Conservation (phyloP, 2,329 filamentous ascomycete species). For the Penicillium sp. region DNA sequence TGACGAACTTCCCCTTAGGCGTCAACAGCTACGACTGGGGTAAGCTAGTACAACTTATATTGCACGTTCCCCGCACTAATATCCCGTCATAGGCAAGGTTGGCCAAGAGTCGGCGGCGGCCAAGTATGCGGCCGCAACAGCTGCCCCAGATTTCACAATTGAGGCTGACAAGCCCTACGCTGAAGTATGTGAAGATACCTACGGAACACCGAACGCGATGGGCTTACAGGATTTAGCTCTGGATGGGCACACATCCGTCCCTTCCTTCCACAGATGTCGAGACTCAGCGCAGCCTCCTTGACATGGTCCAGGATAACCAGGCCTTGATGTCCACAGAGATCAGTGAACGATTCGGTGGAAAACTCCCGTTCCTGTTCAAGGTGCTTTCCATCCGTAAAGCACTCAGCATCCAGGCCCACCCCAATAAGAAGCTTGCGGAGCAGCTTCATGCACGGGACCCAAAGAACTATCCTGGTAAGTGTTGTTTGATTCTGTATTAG, state of each 20-base stretch:
- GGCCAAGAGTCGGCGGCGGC: constrained; percentile 84
- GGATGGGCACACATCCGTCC: constrained; percentile 98
- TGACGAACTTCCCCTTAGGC: constrained; percentile 49
- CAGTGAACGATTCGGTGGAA: constrained; percentile 69
- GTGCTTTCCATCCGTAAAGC: constrained; percentile 94
- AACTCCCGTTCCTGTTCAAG: constrained; percentile 95
- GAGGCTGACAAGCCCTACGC: constrained; percentile 89
- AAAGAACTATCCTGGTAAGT: constrained; percentile 76
- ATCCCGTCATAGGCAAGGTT: constrained; percentile 64
- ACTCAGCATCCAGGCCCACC: constrained; percentile 93
- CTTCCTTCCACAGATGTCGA: constrained; percentile 86
- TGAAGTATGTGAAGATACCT: constrained; percentile 58
- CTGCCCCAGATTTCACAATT: constrained; percentile 68
- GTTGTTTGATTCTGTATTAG: too few relatives aligned
- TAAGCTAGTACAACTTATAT: constrained; percentile 38
- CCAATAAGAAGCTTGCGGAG: constrained; percentile 91
- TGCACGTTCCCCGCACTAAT: constrained; percentile 27
- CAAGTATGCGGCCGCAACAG: constrained; percentile 81
- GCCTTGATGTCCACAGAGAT: constrained; percentile 73
- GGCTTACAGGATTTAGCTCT: constrained; percentile 59
- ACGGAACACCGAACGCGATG: neutral
- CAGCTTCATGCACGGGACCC: constrained; percentile 79
- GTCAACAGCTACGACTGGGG: constrained; percentile 99
- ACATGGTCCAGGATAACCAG: constrained; percentile 82
- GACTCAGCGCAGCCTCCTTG: constrained; percentile 79